These are phyloP conservation scores for Hyaloscypha hepaticicola DNA, from an alignment of 495 filamentous ascomycete genomes.

Conservation along the genomic window DNA sequence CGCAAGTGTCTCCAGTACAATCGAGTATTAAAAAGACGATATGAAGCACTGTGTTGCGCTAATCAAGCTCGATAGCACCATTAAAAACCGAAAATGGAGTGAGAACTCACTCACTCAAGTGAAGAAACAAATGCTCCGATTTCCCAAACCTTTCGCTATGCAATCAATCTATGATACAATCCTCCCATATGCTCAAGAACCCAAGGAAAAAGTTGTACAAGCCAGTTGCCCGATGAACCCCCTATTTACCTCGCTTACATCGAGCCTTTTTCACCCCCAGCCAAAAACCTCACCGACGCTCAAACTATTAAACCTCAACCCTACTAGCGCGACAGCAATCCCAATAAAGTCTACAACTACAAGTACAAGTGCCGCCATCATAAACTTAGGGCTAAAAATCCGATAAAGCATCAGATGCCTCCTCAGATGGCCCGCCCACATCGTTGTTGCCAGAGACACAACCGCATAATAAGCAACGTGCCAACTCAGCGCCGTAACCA, in stretches of 20 bases:
- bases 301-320: conserved; percentile 66
- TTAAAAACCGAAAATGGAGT: no score
- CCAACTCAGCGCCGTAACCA: conserved; percentile 66
- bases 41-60: no score
- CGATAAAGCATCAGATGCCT: conserved; percentile 96
- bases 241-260: neutral
- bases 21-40: no score
- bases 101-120: neutral
- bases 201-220: neutral
- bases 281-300: conserved; percentile 91
- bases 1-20: no score
- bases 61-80: no score
- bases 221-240: no score
- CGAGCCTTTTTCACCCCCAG: conserved; percentile 43
- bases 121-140: neutral
- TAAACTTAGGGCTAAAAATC: conserved; percentile 89
- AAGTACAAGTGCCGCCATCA: conserved; percentile 74
- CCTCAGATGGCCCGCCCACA: conserved; percentile 74
- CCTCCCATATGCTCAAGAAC: neutral
- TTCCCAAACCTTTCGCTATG: conserved; percentile 1
- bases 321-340: conserved; percentile 64
- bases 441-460: conserved; percentile 77
- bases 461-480: conserved; percentile 80
- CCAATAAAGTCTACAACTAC: conserved; percentile 75
- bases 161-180: neutral